phyloP scores from a whole-genome alignment of 2,329 filamentous ascomycete genomes.

The Colletotrichum aenigma region DNA sequence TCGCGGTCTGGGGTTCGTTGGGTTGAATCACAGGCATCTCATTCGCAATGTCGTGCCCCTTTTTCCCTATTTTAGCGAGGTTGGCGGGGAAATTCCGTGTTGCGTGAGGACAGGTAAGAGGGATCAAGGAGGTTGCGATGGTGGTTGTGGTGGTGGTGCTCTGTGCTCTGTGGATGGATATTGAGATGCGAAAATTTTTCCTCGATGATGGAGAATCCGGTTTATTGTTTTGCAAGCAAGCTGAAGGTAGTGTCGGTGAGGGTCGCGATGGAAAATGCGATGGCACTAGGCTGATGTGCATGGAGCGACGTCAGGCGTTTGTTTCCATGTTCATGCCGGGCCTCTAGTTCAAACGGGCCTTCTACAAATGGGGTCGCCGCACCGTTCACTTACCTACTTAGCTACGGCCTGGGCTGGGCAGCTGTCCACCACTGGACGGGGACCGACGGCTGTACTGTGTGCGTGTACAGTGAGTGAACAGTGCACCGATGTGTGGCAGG shows the following conservation, averaged over 20 bases:
- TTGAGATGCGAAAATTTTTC: neutral
- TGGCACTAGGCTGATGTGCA: neutral
- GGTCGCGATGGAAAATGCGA: neutral
- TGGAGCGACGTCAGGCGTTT: neutral
- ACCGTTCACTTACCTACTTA: neutral
- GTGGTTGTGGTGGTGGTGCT: neutral
- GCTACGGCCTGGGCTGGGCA: neutral
- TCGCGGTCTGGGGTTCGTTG: neutral
- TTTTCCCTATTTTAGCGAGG: neutral
- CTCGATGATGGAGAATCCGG: neutral
- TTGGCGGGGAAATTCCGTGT: neutral
- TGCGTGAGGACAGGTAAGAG: neutral
- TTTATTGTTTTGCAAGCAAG: neutral
- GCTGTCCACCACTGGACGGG: neutral
- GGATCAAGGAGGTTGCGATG: neutral
- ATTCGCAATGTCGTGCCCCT: neutral
- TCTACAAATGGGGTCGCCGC: conserved; percentile 18
- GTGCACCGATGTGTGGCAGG: neutral
- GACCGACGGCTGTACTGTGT: neutral
- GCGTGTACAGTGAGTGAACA: neutral
- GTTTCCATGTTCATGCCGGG: neutral
- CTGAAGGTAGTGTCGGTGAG: neutral
- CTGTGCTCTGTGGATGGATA: neutral
- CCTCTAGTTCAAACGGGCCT: conserved; percentile 5
- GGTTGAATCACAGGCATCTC: neutral